Percentiles rank a stretch among this genome's conserved stretches.
Conservation (phyloP, 225 moss, liverwort and hornwort genomes). For the Ulota crispa region DNA sequence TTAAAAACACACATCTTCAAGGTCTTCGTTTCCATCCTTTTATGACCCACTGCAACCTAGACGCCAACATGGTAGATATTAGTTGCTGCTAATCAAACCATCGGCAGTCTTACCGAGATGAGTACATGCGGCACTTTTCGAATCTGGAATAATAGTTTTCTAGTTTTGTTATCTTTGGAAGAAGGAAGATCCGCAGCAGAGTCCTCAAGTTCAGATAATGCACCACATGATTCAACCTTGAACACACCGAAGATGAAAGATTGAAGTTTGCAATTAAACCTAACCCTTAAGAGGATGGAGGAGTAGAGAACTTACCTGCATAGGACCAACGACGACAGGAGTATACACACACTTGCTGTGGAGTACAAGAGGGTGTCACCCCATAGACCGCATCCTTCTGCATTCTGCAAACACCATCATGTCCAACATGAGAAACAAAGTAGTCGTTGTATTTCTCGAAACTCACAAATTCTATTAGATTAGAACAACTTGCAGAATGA, state of each 20-base stretch:
- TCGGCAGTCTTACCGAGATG: neutral
- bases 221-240: neutral
- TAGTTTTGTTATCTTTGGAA: neutral
- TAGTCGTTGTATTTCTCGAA: neutral
- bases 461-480: neutral
- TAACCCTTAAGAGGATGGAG: neutral
- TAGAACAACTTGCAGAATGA: neutral
- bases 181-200: neutral
- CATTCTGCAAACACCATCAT: conserved; percentile 38
- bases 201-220: neutral
- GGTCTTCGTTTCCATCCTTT: neutral
- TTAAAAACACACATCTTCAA: neutral
- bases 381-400: conserved; percentile 63
- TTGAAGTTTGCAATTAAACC: neutral
- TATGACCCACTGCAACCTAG: conserved; percentile 14
- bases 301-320: conserved; percentile 45
- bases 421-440: neutral
- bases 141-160: neutral
- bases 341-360: conserved; percentile 81
- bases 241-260: neutral
- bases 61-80: conserved; percentile 10
- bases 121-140: neutral
- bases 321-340: conserved; percentile 61
- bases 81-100: neutral
- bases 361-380: conserved; percentile 49